Percentiles rank a stretch among this genome's conserved stretches.
Conservation (phyloP, 805 yeast genomes). For the Ogataea degrootiae region DNA sequence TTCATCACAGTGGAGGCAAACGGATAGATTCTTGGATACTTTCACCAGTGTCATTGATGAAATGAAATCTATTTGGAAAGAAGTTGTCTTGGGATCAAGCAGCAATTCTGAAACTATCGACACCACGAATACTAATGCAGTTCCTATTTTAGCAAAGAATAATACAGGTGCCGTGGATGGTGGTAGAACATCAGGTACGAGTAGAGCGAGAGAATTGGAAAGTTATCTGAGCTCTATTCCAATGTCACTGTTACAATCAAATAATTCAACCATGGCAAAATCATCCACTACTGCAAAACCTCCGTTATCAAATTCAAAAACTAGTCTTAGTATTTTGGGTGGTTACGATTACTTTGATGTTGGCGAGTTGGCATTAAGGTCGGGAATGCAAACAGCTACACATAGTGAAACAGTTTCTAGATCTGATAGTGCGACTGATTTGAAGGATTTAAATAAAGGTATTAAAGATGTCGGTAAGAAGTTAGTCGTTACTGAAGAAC, state of each 20-base stretch:
- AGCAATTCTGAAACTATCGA: background rate
- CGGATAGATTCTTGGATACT: constrained; percentile 50
- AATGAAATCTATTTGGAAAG: constrained; percentile 34
- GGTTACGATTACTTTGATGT: constrained; percentile 61
- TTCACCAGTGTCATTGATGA: constrained; percentile 46
- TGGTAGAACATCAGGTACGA: constrained; percentile 5
- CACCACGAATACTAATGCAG: constrained; percentile 2
- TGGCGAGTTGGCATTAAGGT: constrained; percentile 47
- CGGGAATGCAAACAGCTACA: constrained; percentile 28
- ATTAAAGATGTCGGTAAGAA: constrained; percentile 21
- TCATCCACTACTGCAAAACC: background rate
- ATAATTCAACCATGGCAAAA: constrained; percentile 13
- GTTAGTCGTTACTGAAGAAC: constrained; percentile 20
- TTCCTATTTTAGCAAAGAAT: background rate
- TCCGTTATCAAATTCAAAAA: constrained; percentile 1
- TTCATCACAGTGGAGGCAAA: constrained; percentile 57
- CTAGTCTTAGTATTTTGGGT: constrained; percentile 39
- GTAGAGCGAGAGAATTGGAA: constrained; percentile 23
- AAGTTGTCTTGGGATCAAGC: constrained; percentile 6
- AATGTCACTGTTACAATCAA: constrained; percentile 28
- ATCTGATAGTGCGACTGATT: constrained; percentile 20
- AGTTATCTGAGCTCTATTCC: constrained; percentile 29
- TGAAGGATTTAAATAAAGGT: constrained; percentile 4
- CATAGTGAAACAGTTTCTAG: constrained; percentile 26
- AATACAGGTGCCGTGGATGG: constrained; percentile 1